Evolutionary conservation across 2,329 filamentous ascomycete genomes (phyloP).

Genomic region (Raffaelea arxii): DNA sequence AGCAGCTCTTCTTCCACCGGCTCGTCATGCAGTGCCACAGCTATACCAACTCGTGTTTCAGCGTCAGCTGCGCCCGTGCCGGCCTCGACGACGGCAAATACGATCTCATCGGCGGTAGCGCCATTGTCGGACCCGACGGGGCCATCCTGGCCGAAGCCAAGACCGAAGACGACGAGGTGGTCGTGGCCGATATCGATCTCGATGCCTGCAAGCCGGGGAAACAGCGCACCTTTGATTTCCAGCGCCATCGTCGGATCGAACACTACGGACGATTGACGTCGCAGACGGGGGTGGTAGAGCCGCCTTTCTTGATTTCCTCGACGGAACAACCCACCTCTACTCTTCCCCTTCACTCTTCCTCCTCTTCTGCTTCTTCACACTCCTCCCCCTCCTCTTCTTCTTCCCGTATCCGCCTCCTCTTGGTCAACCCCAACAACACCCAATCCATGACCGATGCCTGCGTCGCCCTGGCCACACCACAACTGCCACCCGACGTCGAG

Average conservation of each 20-base stretch:
- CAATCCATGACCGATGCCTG: constrained; percentile 11
- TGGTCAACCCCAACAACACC: constrained; percentile 13
- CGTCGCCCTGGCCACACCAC: constrained; percentile 7
- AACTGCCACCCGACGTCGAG: constrained; percentile 11
- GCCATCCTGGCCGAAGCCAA: constrained; percentile 37
- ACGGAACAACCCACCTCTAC: no score
- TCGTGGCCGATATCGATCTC: constrained; percentile 12
- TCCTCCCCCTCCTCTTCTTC: background rate
- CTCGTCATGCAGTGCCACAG: constrained; percentile 39
- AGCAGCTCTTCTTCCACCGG: constrained; percentile 39
- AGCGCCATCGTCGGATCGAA: constrained; percentile 13
- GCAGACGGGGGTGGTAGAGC: constrained; percentile 15
- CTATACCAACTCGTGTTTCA: constrained; percentile 42
- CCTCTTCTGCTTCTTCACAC: no score
- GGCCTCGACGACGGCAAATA: constrained; percentile 37
- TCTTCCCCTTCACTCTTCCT: background rate
- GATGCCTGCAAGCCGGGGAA: constrained; percentile 10
- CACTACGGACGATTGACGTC: constrained; percentile 26
- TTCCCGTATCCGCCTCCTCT: constrained; percentile 11
- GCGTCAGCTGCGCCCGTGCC: constrained; percentile 34
- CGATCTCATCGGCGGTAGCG: constrained; percentile 35
- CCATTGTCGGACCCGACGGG: constrained; percentile 30
- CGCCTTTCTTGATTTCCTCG: constrained; percentile 8
- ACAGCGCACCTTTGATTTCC: constrained; percentile 13
- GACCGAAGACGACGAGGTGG: constrained; percentile 35